These are phyloP conservation scores for Ascobolus immersus DNA, from an alignment of 495 filamentous ascomycete species.

Conservation along the genomic window DNA sequence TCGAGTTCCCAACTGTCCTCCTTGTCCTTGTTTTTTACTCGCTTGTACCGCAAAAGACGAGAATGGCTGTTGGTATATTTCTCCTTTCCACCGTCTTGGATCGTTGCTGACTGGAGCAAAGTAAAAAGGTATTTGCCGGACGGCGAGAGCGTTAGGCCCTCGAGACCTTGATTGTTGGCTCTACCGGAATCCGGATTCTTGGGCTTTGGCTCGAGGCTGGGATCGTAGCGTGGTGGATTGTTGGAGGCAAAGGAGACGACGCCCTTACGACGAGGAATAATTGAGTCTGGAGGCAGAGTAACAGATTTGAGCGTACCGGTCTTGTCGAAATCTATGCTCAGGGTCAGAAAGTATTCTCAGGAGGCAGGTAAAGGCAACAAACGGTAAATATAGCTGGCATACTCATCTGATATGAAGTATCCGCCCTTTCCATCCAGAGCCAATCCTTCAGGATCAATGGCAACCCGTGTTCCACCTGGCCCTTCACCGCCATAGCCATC, in stretches of 20 bases:
- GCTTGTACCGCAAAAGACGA: constrained; percentile 40
- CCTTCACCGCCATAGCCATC: constrained; percentile 46
- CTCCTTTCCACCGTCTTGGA: constrained; percentile 39
- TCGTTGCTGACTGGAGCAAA: constrained; percentile 40
- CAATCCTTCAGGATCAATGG: constrained; percentile 45
- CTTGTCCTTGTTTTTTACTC: too few species aligned
- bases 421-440: constrained; percentile 29
- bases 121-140: constrained; percentile 42
- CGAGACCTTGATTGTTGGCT: constrained; percentile 55
- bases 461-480: constrained; percentile 33
- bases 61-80: constrained; percentile 28
- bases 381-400: constrained; percentile 51
- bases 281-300: constrained; percentile 40
- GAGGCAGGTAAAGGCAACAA: not conserved
- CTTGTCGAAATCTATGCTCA: constrained; percentile 34
- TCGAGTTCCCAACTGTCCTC: constrained; percentile 20
- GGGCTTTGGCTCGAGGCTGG: constrained; percentile 20
- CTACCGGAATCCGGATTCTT: constrained; percentile 36
- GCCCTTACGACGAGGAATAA: constrained; percentile 40
- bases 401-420: constrained; percentile 63
- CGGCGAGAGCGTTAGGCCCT: constrained; percentile 37
- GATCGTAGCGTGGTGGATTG: constrained; percentile 37
- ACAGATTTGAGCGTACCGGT: constrained; percentile 36
- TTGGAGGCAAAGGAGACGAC: constrained; percentile 29
- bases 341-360: constrained; percentile 4